phyloP scores from a whole-genome alignment of 352 stramenopile species.

The Phytopythium ostracodes region DNA sequence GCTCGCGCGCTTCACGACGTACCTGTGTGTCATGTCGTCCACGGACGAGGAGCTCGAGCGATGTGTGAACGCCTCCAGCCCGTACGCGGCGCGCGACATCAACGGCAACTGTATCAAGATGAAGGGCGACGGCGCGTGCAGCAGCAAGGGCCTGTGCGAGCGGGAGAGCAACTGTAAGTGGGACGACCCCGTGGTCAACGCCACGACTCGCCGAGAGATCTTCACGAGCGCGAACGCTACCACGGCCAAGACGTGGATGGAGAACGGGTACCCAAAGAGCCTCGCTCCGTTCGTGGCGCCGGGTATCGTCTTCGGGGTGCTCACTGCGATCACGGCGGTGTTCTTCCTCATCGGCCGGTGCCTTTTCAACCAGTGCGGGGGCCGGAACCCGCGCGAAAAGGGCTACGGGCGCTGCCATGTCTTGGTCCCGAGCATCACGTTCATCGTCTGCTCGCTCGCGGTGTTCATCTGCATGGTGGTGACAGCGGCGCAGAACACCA shows the following conservation, averaged over 20 bases:
- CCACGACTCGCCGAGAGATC: conserved; percentile 37
- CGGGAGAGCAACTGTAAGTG: conserved; percentile 80
- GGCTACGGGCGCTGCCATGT: conserved; percentile 81
- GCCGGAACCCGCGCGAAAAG: conserved; percentile 66
- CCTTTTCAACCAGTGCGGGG: conserved; percentile 78
- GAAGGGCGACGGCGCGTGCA: conserved; percentile 45
- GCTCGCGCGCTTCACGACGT: conserved; percentile 63
- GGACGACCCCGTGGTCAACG: conserved; percentile 47
- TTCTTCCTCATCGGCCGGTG: conserved; percentile 68
- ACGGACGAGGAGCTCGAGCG: conserved; percentile 40
- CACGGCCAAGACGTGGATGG: conserved; percentile 60
- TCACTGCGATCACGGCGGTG: conserved; percentile 51
- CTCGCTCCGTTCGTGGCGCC: conserved; percentile 66
- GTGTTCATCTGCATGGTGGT: conserved; percentile 82
- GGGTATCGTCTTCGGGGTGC: conserved; percentile 67
- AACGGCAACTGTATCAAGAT: conserved; percentile 53
- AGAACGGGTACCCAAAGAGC: conserved; percentile 56
- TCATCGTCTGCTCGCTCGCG: conserved; percentile 58
- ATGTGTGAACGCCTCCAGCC: conserved; percentile 47
- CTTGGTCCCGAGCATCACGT: conserved; percentile 56
- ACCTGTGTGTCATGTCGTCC: conserved; percentile 61
- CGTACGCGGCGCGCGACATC: conserved; percentile 43
- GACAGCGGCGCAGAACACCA: conserved; percentile 72
- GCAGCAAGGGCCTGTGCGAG: conserved; percentile 56
- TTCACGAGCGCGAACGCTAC: conserved; percentile 56